Evolutionary conservation across 495 filamentous ascomycete species (phyloP), one percentile per base, ranked within the genome.

Genomic region (Penicillium diatomitis): DNA sequence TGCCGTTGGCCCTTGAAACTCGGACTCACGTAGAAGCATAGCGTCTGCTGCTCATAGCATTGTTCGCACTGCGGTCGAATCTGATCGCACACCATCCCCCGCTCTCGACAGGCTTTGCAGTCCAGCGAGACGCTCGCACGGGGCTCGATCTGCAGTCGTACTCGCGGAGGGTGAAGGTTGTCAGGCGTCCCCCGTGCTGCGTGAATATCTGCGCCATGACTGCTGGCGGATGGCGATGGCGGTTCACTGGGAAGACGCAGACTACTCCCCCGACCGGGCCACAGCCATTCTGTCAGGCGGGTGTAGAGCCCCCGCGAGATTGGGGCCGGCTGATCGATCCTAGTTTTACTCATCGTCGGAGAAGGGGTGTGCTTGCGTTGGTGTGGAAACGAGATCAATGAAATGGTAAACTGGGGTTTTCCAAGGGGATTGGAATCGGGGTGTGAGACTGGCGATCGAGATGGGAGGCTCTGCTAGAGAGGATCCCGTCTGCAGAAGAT

Each of bases 21-120:
- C 11, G 47, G 47, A 50, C 32, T 28, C 9, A 69, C 64, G 39
- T 71, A 71, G 41, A 71, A 71, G 52, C 68, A 71, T 5, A 69
- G 46, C 10, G 67, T 46, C 46, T 71, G 68, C 43, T 71, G 54
- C 11, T 69, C 54, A 31, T 60, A 53, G 49, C 68, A 71, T 50
- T 70, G 63, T 7, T 60, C 52, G 30, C 68, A 71, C 31, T 62
- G 66, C 8, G 68, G 68, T 45, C 43, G 41, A 8, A 54, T 48
- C 32, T 56, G 65, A 50, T 71, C 66, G 50, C 68, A 71, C n/a
- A 38, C 36, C 5, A 60, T 60, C 2, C 53, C 53, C 53, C 56
- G 55, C 9, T 62, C 53, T 8, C 63, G 62, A 51, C 68, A 71
- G 0, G 60, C 59, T 39, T 63, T 66, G 55, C 68, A 69, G 38